Evolutionary conservation across 495 filamentous ascomycete species (phyloP).

Genomic region (Podospora didyma): DNA sequence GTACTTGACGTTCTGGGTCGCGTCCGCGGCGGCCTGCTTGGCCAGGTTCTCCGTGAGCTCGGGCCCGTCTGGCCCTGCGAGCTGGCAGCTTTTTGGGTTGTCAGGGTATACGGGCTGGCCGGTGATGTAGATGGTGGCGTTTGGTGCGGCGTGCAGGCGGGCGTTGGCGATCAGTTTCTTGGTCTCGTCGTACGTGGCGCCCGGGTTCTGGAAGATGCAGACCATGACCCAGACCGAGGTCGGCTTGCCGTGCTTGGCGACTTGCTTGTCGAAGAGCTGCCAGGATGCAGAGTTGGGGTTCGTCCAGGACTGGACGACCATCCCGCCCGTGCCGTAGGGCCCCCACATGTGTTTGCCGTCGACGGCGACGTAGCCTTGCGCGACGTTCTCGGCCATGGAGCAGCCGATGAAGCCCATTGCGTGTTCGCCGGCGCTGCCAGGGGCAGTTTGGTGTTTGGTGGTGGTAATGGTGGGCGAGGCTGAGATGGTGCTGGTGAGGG

Average conservation of each 20-base stretch:
- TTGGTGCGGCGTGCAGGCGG: conserved; percentile 22
- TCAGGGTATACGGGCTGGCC: conserved; percentile 27
- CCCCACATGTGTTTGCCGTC: conserved; percentile 24
- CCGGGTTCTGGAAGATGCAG: conserved; percentile 26
- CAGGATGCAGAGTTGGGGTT: conserved; percentile 20
- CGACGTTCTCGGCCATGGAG: conserved; percentile 32
- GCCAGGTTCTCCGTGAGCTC: conserved; percentile 22
- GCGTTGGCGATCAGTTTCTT: conserved; percentile 26
- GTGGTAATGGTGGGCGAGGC: too few species aligned
- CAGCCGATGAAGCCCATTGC: conserved; percentile 31
- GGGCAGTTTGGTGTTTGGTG: too few species aligned
- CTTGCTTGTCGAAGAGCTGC: conserved; percentile 20
- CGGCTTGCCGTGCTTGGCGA: conserved; percentile 19
- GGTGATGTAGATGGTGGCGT: conserved; percentile 25
- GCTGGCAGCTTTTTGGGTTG: conserved; percentile 17
- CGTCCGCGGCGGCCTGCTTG: conserved; percentile 20
- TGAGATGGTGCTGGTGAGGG: too few species aligned
- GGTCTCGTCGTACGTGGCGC: conserved; percentile 25
- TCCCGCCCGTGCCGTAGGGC: conserved; percentile 25
- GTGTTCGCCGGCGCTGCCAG: too few species aligned
- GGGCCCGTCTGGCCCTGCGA: conserved; percentile 20
- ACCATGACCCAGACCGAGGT: conserved; percentile 20
- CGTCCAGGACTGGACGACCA: conserved; percentile 27
- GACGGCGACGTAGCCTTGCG: conserved; percentile 24
- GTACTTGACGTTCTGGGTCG: conserved; percentile 19